Base-by-base conservation (phyloP, 805 yeast genomes). In the Suhomyces tanzawaensis region DNA sequence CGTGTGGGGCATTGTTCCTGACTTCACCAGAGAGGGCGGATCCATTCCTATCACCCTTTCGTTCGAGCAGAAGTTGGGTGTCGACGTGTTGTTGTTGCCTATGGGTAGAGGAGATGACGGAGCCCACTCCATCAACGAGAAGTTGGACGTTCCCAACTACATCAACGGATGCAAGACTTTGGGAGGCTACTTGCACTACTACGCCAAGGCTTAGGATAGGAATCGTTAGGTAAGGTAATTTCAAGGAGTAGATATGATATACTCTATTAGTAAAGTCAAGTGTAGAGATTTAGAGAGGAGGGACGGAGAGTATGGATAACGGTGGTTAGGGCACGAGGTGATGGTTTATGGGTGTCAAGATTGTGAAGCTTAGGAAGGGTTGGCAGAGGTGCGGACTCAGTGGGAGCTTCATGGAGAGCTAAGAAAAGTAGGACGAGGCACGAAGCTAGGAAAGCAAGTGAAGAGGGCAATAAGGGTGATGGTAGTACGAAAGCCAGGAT, bases 51-150 rank as follows among this genome's bases (percentile, higher is more conserved):
- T 93, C 62, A 91, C 99, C 16, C 67, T 93, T 50, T 84, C 96
- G 24, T 93, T 93, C 67, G 96, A 93, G 71, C 75, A 89, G 55
- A 81, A 80, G 59, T 76, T 93, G 56, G 81, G 85, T 53, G 85
- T 95, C 17, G 82, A 82, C 46, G 98, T 90, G 23, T 72, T 93
- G 47, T 73, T 93, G 56, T 77, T 93, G 53, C 99, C 99, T 47
- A 85, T 93, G 85, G 99, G 99, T 48, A 84, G 95, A 69, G 99
- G 99, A 51, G 97, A 93, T 62, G 99, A 93, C 58, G 99, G 99
- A 53, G 99, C 99, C 32, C 99, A 93, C 64, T 88, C 96, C 16
- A 89, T 93, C 55, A 93, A 93, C 60, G 99, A 93, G 71, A 93
- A 93, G 72, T 69, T 93, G 53, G 85, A 95, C 60, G 72, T 89